Conservation (phyloP, 257 asterid genomes). For the Nicotiana otophora region DNA sequence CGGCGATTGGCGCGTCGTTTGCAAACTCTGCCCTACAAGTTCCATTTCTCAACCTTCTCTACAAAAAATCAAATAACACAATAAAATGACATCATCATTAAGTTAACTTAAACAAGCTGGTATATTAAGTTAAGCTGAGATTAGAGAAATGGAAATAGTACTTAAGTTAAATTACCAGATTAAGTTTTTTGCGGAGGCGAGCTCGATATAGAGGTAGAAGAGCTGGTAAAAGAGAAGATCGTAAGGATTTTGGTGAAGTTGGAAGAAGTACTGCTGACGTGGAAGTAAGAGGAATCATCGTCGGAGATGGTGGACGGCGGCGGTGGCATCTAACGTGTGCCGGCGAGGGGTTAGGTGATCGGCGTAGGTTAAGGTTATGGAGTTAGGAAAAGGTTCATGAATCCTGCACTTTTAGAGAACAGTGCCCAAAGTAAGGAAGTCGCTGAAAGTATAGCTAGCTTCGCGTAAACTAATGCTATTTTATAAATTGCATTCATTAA, state of each 20-base stretch:
- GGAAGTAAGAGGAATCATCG: slow-evolving; percentile 47
- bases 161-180: slow-evolving; percentile 11
- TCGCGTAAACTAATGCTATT: too few relatives aligned
- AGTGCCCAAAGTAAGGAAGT: slow-evolving; percentile 15
- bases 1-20: slow-evolving; percentile 65
- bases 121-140: too few relatives aligned
- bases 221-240: slow-evolving; percentile 25
- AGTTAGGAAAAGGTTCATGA: background rate
- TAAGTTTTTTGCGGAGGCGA: slow-evolving; percentile 10
- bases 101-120: background rate
- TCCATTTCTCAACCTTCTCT: slow-evolving; percentile 47
- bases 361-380: background rate
- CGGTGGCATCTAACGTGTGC: slow-evolving; percentile 33
- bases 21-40: slow-evolving; percentile 74
- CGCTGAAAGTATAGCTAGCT: too few relatives aligned
- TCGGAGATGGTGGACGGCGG: slow-evolving; percentile 13
- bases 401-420: slow-evolving; percentile 10
- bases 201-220: slow-evolving; percentile 25
- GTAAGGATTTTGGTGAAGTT: slow-evolving; percentile 22
- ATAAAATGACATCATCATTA: background rate
- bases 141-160: too few relatives aligned
- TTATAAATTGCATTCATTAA: too few relatives aligned
- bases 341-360: slow-evolving; percentile 22
- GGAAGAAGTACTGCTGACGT: slow-evolving; percentile 33
- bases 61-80: slow-evolving; percentile 5